Evolutionary conservation across 441 rosid species (phyloP), one percentile per base, ranked within the genome.

Genomic region (Adansonia rubrostipa): DNA sequence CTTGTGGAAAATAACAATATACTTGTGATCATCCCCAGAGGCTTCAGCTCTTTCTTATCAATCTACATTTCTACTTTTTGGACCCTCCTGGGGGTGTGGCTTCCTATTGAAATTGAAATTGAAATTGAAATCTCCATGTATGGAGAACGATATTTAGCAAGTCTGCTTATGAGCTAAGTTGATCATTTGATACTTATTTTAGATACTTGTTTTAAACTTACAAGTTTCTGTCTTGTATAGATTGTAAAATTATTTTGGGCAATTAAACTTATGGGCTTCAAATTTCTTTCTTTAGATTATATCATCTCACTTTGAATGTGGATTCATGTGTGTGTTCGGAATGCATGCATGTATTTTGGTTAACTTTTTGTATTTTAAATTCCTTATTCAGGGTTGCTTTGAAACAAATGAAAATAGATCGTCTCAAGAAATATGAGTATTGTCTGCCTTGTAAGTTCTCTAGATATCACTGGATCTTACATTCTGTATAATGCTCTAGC

Each of bases 401-500:
- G 83, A 93, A 89, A 82, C 97, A 86, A 82, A 77, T 95, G 91
- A 97, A 97, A 88, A 84, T 90, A 82, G 99, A 95, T 9, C 93
- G 88, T 7, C 69, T 97, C 75, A 97, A 95, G 91, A 89, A 91
- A 87, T 97, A 86, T 6, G 98, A 95, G 78, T 95, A 97, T 78
- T 93, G 97, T 88, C 80, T 97, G 60, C 99, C 99, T 68, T 93
- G 99, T 95, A 80, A 95, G 98, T 94, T 82, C 77, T 11, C n/a
- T 82, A n/a, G 71, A 51, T 44, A 44, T 60, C 68, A 60, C 60
- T 60, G 69, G 61, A 65, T 70, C 64, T 67, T 47, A 40, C n/a
- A 63, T 72, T 78, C 72, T 74, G 63, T 79, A 76, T 63, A 53
- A 22, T 65, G 22, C 45, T 47, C 2, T 14, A 28, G 44, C 45